phyloP scores from a whole-genome alignment of 2,329 filamentous ascomycete species.

The Thyridium curvatum region DNA sequence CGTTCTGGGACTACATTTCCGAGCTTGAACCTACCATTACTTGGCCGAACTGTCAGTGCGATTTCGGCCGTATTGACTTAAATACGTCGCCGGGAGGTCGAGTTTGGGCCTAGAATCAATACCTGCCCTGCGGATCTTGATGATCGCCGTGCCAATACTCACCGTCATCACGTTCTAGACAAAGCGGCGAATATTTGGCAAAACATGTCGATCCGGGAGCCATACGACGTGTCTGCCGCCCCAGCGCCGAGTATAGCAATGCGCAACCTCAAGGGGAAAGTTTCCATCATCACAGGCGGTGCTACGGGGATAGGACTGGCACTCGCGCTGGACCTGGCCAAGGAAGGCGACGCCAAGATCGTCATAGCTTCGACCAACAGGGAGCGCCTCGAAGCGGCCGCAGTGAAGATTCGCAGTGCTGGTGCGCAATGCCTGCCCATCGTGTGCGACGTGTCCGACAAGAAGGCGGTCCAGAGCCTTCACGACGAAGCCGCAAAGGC shows the following conservation, averaged over 20 bases:
- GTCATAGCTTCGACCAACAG: slow-evolving; percentile 5
- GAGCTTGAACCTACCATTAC: too few species aligned
- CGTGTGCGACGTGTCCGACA: slow-evolving; percentile 5
- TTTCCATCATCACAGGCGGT: slow-evolving; percentile 5
- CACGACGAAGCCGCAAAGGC: slow-evolving; percentile 1
- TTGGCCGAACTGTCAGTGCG: too few species aligned
- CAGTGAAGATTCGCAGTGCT: slow-evolving; percentile 3
- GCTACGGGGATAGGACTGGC: slow-evolving; percentile 5
- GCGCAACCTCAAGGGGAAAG: slow-evolving; percentile 5
- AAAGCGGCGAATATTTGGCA: too few species aligned
- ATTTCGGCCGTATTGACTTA: too few species aligned
- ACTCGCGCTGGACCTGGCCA: slow-evolving; percentile 3
- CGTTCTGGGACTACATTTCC: too few species aligned
- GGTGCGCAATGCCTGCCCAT: slow-evolving; percentile 2
- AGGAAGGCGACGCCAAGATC: slow-evolving; percentile 5
- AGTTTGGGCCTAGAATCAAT: too few species aligned
- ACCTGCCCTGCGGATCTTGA: too few species aligned
- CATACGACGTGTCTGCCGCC: too few species aligned
- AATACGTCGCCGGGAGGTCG: too few species aligned
- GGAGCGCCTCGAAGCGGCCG: slow-evolving; percentile 4
- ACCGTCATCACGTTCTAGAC: too few species aligned
- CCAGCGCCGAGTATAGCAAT: neutral
- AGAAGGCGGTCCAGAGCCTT: slow-evolving; percentile 1
- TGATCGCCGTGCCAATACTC: too few species aligned
- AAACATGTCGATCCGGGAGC: too few species aligned